phyloP scores from a whole-genome alignment of 495 filamentous ascomycete species.

The Chlorociboria aeruginascens region DNA sequence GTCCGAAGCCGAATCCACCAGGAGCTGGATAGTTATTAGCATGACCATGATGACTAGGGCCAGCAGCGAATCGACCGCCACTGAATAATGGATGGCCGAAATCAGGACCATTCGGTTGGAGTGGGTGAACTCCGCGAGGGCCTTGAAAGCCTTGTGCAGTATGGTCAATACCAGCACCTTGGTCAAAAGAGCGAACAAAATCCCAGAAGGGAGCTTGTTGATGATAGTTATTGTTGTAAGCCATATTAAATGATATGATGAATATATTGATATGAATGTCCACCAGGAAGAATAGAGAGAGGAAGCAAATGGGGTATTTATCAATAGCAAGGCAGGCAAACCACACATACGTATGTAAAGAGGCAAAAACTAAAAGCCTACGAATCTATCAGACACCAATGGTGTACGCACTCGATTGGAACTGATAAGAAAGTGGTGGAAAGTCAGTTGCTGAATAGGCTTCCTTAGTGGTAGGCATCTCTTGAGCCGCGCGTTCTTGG shows the following conservation, averaged over 20 bases:
- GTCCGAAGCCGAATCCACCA: neutral
- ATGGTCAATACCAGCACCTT: constrained; percentile 18
- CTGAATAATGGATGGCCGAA: neutral
- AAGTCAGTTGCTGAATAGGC: neutral
- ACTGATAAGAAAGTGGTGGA: constrained; percentile 11
- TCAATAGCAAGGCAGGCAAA: neutral
- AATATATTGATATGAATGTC: constrained; percentile 7
- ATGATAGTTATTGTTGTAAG: constrained; percentile 14
- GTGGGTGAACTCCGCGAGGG: neutral
- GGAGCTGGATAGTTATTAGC: neutral
- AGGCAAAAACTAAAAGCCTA: neutral
- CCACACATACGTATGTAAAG: constrained; percentile 1
- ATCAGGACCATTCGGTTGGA: neutral
- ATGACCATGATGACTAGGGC: neutral
- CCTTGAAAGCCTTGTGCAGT: neutral
- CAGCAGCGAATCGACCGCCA: neutral
- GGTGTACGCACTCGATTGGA: constrained; percentile 9
- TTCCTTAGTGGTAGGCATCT: no score
- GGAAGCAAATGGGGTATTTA: constrained; percentile 6
- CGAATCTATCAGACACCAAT: constrained; percentile 4
- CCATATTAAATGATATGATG: constrained; percentile 7
- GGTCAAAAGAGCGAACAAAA: constrained; percentile 12
- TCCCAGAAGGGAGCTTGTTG: constrained; percentile 19
- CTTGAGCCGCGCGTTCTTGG: no score
- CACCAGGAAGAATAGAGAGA: neutral